A percentile compares a stretch with the other conserved stretches of the same genome.
Evolutionary conservation across 768 basidiomycete genomes (phyloP).

Genomic region (Crepidotus variabilis): DNA sequence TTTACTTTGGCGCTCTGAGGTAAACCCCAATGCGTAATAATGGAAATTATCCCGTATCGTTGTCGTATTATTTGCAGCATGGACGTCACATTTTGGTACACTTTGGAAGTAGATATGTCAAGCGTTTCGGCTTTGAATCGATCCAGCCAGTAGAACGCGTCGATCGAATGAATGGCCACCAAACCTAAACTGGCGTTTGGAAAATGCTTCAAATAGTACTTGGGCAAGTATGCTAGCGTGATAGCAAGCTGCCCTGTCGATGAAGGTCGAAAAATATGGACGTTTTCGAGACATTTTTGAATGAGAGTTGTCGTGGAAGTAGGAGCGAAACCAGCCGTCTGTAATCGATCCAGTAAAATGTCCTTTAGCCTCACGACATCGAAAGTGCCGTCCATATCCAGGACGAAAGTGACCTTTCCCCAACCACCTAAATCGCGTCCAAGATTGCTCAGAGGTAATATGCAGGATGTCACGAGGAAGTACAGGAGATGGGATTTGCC

Average conservation of each 20-base stretch:
- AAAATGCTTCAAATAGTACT: constrained; percentile 46
- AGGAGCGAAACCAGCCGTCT: constrained; percentile 21
- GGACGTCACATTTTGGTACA: constrained; percentile 42
- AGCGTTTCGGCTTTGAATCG: constrained; percentile 59
- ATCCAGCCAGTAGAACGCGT: constrained; percentile 77
- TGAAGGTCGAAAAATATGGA: constrained; percentile 69
- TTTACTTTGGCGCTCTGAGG: constrained; percentile 2
- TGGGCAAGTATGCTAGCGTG: constrained; percentile 55
- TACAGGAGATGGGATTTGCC: constrained; percentile 82
- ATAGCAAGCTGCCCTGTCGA: constrained; percentile 68
- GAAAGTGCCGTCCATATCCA: constrained; percentile 71
- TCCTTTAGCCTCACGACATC: constrained; percentile 48
- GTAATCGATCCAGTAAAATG: constrained; percentile 48
- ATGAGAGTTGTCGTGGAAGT: constrained; percentile 15
- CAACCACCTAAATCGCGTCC: constrained; percentile 47
- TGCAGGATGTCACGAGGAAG: constrained; percentile 47
- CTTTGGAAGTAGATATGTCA: constrained; percentile 13
- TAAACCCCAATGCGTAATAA: constrained; percentile 66
- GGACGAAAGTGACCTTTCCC: constrained; percentile 60
- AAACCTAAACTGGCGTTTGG: constrained; percentile 56
- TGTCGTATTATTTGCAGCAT: constrained; percentile 46
- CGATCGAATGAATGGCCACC: constrained; percentile 72
- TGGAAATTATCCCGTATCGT: constrained; percentile 45
- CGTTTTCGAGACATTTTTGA: constrained; percentile 36
- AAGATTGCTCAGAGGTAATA: constrained; percentile 41